Evolutionary conservation across 1,284 basidiomycete species (phyloP).

Genomic region (Takashimella koratensis): DNA sequence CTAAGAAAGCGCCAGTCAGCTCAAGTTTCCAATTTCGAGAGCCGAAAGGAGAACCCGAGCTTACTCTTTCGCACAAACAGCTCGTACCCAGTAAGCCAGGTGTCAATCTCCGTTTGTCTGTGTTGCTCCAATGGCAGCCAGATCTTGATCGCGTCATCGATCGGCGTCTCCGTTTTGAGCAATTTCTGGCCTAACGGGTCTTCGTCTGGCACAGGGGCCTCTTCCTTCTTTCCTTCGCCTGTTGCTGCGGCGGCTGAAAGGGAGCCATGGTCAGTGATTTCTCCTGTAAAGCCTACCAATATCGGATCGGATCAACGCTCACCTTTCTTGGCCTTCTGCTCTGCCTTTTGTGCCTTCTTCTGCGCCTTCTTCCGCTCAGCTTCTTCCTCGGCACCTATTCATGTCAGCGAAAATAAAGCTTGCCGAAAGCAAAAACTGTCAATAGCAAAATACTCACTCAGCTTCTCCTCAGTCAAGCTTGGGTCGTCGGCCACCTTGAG

Average conservation of each 20-base stretch:
- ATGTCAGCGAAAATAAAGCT: no score
- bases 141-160: conserved; percentile 72
- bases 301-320: conserved; percentile 11
- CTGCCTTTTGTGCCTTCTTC: conserved; percentile 87
- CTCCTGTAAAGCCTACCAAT: no score
- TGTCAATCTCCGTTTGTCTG: conserved; percentile 58
- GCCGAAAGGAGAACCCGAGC: no score
- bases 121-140: conserved; percentile 64
- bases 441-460: conserved; percentile 29
- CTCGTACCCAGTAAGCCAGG: conserved; percentile 75
- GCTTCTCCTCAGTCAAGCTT: conserved; percentile 51
- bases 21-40: no score
- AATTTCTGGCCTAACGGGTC: conserved; percentile 78
- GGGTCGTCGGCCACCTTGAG: conserved; percentile 71
- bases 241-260: conserved; percentile 45
- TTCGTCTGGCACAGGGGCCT: conserved; percentile 60
- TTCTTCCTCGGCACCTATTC: conserved; percentile 44
- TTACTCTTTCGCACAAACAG: conserved; percentile 72
- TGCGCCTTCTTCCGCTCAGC: conserved; percentile 59
- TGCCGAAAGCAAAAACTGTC: no score
- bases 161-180: conserved; percentile 61
- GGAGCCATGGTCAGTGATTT: conserved; percentile 1
- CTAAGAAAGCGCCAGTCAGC: no score
- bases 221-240: conserved; percentile 70
- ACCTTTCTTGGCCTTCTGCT: conserved; percentile 75